These are phyloP conservation scores for Actinidia chinensis DNA, from an alignment of 179 eudicot genomes.

Conservation along the genomic window DNA sequence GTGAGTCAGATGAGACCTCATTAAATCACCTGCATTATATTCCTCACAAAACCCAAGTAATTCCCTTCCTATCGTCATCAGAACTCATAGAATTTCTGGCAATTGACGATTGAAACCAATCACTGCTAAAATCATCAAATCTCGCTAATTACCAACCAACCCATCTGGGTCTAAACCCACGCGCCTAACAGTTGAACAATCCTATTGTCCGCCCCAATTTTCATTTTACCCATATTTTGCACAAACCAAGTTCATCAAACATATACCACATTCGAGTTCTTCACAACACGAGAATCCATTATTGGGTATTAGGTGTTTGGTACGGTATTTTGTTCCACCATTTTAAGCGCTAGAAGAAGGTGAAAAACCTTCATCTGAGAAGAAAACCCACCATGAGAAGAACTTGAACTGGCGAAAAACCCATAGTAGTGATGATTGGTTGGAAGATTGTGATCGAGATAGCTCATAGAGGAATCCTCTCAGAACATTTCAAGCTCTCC, in stretches of 20 bases:
- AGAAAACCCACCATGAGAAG: conserved; percentile 25
- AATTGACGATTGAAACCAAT: conserved; percentile 23
- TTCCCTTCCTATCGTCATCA: conserved; percentile 29
- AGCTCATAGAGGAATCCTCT: conserved; percentile 13
- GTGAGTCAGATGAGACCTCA: conserved; percentile 27
- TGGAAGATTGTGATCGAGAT: conserved; percentile 12
- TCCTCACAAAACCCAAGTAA: conserved; percentile 28
- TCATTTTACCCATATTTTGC: conserved; percentile 38
- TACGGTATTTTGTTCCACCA: conserved; percentile 25
- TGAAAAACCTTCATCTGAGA: conserved; percentile 41
- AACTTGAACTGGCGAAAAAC: conserved; percentile 22
- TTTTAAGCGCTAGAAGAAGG: conserved; percentile 31
- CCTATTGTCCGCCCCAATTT: conserved; percentile 36
- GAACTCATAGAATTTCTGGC: conserved; percentile 22
- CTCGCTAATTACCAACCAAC: conserved; percentile 23
- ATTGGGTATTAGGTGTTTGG: conserved; percentile 21
- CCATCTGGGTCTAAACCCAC: conserved; percentile 27
- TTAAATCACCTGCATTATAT: conserved; percentile 23
- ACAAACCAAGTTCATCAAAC: conserved; percentile 40
- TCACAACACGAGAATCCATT: conserved; percentile 18
- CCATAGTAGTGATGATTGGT: conserved; percentile 8
- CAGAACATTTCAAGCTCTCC: conserved; percentile 25
- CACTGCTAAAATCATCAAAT: conserved; percentile 28
- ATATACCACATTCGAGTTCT: conserved; percentile 29
- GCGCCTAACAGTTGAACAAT: conserved; percentile 25